Conservation (phyloP, 148 eudicot species). For the Tetragonia tetragonoides region DNA sequence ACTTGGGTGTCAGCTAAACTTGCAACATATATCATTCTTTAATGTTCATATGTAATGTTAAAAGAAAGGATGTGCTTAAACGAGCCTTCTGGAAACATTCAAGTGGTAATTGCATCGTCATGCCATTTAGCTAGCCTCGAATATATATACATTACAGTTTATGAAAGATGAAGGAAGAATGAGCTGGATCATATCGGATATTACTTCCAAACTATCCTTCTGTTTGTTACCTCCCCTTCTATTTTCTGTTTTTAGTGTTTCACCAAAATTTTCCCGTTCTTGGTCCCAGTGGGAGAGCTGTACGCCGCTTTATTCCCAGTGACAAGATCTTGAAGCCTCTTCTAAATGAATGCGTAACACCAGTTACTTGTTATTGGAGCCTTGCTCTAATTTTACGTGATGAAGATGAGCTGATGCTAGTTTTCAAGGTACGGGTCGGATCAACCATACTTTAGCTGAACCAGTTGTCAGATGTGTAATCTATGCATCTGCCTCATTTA, state of each 20-base stretch:
- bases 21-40: too few species aligned
- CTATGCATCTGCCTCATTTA: background rate
- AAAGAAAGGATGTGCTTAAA: too few species aligned
- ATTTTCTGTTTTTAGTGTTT: background rate
- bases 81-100: background rate
- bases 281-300: constrained; percentile 58
- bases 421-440: constrained; percentile 62
- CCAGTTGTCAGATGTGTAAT: background rate
- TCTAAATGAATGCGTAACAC: constrained; percentile 85
- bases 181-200: background rate
- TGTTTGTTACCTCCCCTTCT: background rate
- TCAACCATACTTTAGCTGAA: too few species aligned
- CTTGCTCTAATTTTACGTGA: constrained; percentile 69
- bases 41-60: too few species aligned
- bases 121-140: background rate
- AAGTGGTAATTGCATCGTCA: background rate
- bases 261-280: background rate
- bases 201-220: background rate
- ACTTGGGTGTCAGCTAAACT: too few species aligned
- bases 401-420: constrained; percentile 64
- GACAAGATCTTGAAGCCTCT: constrained; percentile 84
- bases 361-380: constrained; percentile 93
- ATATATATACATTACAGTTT: background rate
- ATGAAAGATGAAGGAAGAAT: background rate
- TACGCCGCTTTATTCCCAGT: constrained; percentile 63